Evolutionary conservation across 1,284 basidiomycete genomes (phyloP), one percentile per base, ranked within the genome.

Genomic region (Tilletia walkeri): DNA sequence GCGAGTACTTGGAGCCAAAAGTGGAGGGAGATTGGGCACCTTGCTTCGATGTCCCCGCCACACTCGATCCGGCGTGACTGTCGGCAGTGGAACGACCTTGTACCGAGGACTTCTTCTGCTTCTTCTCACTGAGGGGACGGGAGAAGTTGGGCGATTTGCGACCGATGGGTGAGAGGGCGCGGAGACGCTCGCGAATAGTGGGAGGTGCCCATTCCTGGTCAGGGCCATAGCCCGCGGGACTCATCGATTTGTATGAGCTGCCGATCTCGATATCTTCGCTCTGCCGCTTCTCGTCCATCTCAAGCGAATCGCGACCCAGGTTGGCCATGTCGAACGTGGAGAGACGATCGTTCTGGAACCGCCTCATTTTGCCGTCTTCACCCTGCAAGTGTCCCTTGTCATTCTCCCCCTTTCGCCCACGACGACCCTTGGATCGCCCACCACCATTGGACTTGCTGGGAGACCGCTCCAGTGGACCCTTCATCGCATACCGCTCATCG

Each of bases 231-330:
- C 18, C 18, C 9, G 10, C 56, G 6, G 59, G 59, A 10, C 14
- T 14, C 36, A 39, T 39, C 9, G 59, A 63, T 36, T 63, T 63
- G 59, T 39, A 63, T 36, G 59, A 63, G 59, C 34, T 63, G 16
- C 50, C 16, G 50, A 9, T 18, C 36, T 39, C 59, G 34, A 63
- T 24, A 36, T 61, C 56, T 18, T 39, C 59, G 36, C 59, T 63
- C 3, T 38, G 30, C n/a, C 59, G 59, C 36, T 63, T 63, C 36
- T 63, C 59, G 36, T 63, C 59, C 59, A 63, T 63, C 59, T 63
- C 59, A 38, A 63, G 59, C 30, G 59, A 63, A 38, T 63, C 34
- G 12, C 59, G 59, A 38, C 14, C 36, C 12, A 63, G 30, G 59
- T 63, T 63, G 59, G 16, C 20, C 59, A 63, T 36, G 59, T 63